phyloP scores from a whole-genome alignment of 2,329 filamentous ascomycete genomes.

The Curvularia spicifera region DNA sequence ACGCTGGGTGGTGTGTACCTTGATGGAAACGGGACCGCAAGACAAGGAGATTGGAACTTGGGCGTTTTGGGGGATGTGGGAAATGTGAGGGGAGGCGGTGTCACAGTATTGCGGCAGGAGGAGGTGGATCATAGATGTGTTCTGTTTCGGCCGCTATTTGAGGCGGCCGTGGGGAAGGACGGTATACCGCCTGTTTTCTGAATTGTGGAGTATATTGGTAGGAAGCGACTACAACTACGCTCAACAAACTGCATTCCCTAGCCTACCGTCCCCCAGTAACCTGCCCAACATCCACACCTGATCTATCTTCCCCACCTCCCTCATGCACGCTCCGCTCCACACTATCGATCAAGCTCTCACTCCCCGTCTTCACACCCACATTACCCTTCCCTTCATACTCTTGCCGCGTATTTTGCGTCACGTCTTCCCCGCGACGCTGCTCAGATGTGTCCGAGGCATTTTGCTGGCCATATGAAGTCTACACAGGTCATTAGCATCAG shows the following conservation, averaged over 20 bases:
- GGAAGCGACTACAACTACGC: too few relatives aligned
- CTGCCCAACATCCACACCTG: slow-evolving; percentile 9
- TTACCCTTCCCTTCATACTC: slow-evolving; percentile 7
- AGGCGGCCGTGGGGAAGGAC: neutral
- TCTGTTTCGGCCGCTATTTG: neutral
- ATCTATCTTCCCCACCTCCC: slow-evolving; percentile 13
- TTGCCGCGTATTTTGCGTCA: slow-evolving; percentile 13
- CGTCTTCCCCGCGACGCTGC: slow-evolving; percentile 17
- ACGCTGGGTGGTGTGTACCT: neutral
- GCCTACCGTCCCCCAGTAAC: neutral
- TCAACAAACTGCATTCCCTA: neutral
- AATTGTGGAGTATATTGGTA: neutral
- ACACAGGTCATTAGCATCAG: too few relatives aligned
- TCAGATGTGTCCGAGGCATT: slow-evolving; percentile 21
- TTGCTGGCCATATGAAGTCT: slow-evolving; percentile 10
- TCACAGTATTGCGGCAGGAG: neutral
- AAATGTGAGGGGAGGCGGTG: neutral
- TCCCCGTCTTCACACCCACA: slow-evolving; percentile 18
- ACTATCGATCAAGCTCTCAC: slow-evolving; percentile 24
- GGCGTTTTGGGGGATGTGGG: neutral
- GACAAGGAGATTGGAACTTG: neutral
- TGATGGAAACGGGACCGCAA: neutral
- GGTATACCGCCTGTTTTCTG: neutral
- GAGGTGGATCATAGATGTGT: neutral
- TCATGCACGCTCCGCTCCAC: slow-evolving; percentile 22